These are phyloP conservation scores for Ochetophila trinervis DNA, from an alignment of 306 rosid genomes.

Conservation along the genomic window DNA sequence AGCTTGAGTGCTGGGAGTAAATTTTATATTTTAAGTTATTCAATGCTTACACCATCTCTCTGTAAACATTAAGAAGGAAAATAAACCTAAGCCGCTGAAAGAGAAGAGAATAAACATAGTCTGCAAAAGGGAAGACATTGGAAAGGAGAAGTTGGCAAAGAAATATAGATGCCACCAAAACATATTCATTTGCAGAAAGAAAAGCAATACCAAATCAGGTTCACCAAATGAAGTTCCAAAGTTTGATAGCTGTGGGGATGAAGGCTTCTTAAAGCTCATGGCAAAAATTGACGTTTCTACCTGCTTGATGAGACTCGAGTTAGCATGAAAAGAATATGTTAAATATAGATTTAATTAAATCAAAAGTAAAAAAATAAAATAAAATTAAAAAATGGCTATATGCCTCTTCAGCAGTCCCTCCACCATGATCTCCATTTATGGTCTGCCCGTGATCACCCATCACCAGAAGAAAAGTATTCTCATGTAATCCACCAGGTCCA, in stretches of 20 bases:
- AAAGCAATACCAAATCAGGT: constrained; percentile 62
- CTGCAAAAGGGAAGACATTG: not conserved
- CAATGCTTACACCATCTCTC: not conserved
- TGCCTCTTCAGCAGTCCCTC: constrained; percentile 96
- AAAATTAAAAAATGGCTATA: not conserved
- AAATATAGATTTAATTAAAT: not conserved
- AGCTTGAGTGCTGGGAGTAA: not conserved
- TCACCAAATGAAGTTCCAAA: constrained; percentile 50
- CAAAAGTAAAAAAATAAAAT: constrained; percentile 9
- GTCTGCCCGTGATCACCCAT: constrained; percentile 99
- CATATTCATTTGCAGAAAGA: constrained; percentile 4
- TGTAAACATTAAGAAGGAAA: not conserved
- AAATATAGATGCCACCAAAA: constrained; percentile 18
- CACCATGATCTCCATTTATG: constrained; percentile 97
- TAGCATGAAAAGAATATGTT: constrained; percentile 20
- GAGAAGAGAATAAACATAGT: not conserved
- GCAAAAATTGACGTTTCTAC: constrained; percentile 90
- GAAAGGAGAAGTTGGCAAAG: not conserved
- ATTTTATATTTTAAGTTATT: not conserved
- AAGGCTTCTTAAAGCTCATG: constrained; percentile 69
- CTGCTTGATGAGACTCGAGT: constrained; percentile 42
- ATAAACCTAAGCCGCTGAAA: not conserved
- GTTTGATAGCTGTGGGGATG: constrained; percentile 42
- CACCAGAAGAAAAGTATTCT: constrained; percentile 86
- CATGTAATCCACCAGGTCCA: constrained; percentile 76